Evolutionary conservation across 495 filamentous ascomycete genomes (phyloP), one percentile per base, ranked within the genome.

Genomic region (Bryoglossum gracile): DNA sequence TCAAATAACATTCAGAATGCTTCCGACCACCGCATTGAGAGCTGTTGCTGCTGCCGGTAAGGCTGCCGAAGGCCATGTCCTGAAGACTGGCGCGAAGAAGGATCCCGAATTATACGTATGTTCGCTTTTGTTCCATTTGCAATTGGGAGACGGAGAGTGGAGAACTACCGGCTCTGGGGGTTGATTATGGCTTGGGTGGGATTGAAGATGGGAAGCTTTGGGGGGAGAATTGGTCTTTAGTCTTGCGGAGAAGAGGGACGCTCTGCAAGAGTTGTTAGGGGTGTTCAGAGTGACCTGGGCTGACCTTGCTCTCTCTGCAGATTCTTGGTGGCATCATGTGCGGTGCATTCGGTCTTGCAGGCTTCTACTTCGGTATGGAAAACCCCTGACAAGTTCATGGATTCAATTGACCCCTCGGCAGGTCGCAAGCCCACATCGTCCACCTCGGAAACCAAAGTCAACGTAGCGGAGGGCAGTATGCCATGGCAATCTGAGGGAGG

Each of bases 261-360:
- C n/a, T n/a, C n/a, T n/a, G n/a, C n/a, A n/a, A n/a, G n/a, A n/a
- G n/a, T n/a, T n/a, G n/a, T n/a, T n/a, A n/a, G n/a, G n/a, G n/a
- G n/a, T n/a, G n/a, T n/a, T n/a, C n/a, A n/a, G n/a, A n/a, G n/a
- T n/a, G n/a, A n/a, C n/a, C n/a, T n/a, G n/a, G n/a, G n/a, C n/a
- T n/a, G n/a, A n/a, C n/a, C n/a, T n/a, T 55, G 54, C 8, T 24
- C 8, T 28, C 13, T 38, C 22, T 25, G 55, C 56, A 98, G 92
- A 81, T 95, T 59, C 82, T 98, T 43, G 74, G 89, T 51, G 86
- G 80, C 60, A 83, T 98, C 58, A 96, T 98, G 94, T 82, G 86
- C 50, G 81, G 82, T 63, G 85, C 86, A 60, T 86, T 95, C 59
- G 78, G 80, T 47, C 77, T 92, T 62, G 94, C 85, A 48, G 92